phyloP scores from a whole-genome alignment of 169 alveolate species.

The Plasmodium ovale region DNA sequence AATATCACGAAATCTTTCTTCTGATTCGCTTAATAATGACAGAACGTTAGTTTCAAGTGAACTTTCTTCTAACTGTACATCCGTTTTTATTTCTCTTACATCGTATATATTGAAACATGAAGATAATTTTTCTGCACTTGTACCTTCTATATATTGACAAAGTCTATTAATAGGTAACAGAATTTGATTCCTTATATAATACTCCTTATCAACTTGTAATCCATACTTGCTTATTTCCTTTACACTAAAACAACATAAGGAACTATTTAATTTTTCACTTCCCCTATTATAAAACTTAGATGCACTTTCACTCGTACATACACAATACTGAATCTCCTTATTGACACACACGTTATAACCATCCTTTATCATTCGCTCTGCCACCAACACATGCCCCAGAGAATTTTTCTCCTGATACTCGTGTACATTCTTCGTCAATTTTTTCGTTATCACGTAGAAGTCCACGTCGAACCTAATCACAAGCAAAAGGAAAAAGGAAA shows the following conservation, averaged over 20 bases:
- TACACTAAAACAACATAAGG: slow-evolving; percentile 91
- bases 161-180: slow-evolving; percentile 93
- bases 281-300: slow-evolving; percentile 18
- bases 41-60: slow-evolving; percentile 61
- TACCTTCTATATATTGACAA: slow-evolving; percentile 92
- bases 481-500: not conserved
- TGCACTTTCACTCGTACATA: slow-evolving; percentile 87
- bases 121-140: slow-evolving; percentile 85
- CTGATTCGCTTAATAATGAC: slow-evolving; percentile 59
- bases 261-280: slow-evolving; percentile 76
- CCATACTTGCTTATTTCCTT: slow-evolving; percentile 89
- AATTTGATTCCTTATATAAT: slow-evolving; percentile 94
- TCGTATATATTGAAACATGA: slow-evolving; percentile 67
- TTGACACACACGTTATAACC: slow-evolving; percentile 90
- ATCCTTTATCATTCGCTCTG: slow-evolving; percentile 90
- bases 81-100: slow-evolving; percentile 69
- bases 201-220: slow-evolving; percentile 89
- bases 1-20: slow-evolving; percentile 59
- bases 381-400: slow-evolving; percentile 96
- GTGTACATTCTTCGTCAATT: slow-evolving; percentile 77
- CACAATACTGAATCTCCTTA: slow-evolving; percentile 93
- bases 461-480: slow-evolving; percentile 76
- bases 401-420: slow-evolving; percentile 92
- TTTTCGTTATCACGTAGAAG: slow-evolving; percentile 53
- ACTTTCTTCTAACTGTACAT: slow-evolving; percentile 36